Evolutionary conservation across 345 rosid species (phyloP).

Genomic region (Leavenworthia alabamica): DNA sequence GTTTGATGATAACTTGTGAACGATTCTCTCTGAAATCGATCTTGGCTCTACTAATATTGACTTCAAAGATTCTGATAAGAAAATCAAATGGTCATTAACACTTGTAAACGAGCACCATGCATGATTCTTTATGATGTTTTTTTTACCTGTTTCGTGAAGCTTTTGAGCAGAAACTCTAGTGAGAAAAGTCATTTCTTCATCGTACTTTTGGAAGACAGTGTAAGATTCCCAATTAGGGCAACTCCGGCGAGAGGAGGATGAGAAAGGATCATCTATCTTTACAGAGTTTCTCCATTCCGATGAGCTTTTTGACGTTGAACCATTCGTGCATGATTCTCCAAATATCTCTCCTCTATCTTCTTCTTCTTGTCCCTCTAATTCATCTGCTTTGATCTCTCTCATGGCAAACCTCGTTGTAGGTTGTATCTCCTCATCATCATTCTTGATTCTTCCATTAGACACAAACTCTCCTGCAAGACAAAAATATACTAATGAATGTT

Average conservation of each 20-base stretch:
- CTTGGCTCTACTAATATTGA: conserved; percentile 77
- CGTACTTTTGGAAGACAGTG: conserved; percentile 90
- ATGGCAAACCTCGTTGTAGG: conserved; percentile 13
- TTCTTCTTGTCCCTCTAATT: conserved; percentile 32
- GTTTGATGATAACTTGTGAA: conserved; percentile 56
- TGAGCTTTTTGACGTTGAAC: conserved; percentile 96
- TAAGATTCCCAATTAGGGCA: conserved; percentile 98
- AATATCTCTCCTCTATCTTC: conserved; percentile 51
- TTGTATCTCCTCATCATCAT: not conserved
- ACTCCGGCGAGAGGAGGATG: conserved; percentile 85
- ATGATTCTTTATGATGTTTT: not conserved
- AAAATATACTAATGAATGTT: not conserved
- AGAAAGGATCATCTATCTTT: conserved; percentile 84
- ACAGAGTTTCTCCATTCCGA: conserved; percentile 97
- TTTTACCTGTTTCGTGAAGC: conserved; percentile 84
- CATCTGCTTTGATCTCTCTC: conserved; percentile 35
- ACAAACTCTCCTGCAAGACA: conserved; percentile 9
- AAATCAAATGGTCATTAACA: not conserved
- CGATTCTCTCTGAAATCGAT: conserved; percentile 84
- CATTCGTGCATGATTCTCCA: conserved; percentile 78
- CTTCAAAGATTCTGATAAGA: conserved; percentile 55
- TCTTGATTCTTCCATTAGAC: conserved; percentile 1
- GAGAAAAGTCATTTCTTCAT: conserved; percentile 93
- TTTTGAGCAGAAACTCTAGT: conserved; percentile 76
- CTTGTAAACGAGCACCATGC: not conserved